These are phyloP conservation scores for Cardamine occulta DNA, from an alignment of 345 rosid genomes.

Conservation along the genomic window DNA sequence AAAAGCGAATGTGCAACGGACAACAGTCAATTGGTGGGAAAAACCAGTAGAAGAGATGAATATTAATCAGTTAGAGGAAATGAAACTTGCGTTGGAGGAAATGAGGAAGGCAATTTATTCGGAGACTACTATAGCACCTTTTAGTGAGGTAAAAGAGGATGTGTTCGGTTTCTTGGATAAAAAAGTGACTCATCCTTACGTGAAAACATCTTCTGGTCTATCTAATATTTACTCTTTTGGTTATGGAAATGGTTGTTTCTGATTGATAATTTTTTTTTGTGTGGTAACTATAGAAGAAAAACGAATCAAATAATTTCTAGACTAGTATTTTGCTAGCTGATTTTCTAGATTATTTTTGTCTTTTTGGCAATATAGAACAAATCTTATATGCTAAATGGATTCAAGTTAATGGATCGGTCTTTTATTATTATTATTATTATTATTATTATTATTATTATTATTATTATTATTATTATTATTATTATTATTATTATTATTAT, in stretches of 20 bases:
- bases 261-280: neutral
- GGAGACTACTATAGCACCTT: neutral
- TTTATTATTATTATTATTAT: neutral
- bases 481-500: too few species aligned
- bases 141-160: conserved; percentile 23
- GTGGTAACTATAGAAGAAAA: neutral
- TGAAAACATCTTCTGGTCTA: conserved; percentile 17
- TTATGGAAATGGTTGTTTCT: conserved; percentile 31
- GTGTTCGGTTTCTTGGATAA: conserved; percentile 28
- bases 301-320: conserved; percentile 12
- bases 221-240: neutral
- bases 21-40: conserved; percentile 36
- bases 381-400: conserved; percentile 1
- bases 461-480: conserved; percentile 10
- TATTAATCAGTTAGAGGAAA: conserved; percentile 30
- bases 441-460: conserved; percentile 3
- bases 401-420: neutral
- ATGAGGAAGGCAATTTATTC: conserved; percentile 22
- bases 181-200: conserved; percentile 17
- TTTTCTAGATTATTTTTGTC: neutral
- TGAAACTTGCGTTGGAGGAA: conserved; percentile 31
- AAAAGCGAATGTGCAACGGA: neutral
- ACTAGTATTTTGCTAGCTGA: conserved; percentile 34
- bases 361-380: neutral
- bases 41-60: conserved; percentile 33